Conservation (phyloP, 345 rosid genomes). For the Acer saccharum region DNA sequence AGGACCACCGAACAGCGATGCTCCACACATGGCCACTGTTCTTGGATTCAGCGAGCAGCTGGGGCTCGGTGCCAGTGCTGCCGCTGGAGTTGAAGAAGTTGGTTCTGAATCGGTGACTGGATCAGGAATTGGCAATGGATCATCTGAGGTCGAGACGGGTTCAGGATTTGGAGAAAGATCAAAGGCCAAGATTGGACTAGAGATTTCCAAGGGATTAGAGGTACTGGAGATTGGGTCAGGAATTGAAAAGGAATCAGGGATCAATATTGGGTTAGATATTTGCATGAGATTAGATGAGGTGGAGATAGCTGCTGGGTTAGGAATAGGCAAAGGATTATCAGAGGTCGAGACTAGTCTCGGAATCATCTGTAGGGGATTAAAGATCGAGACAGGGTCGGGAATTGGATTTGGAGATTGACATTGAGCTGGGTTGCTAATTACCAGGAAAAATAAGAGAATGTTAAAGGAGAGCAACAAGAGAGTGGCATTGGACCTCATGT, state of each 20-base stretch:
- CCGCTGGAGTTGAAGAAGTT: background rate
- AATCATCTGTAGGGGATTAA: background rate
- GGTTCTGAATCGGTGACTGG: background rate
- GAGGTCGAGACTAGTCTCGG: background rate
- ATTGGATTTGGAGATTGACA: background rate
- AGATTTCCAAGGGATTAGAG: too few species aligned
- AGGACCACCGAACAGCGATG: background rate
- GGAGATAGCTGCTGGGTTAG: too few species aligned
- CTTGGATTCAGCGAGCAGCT: conserved; percentile 3
- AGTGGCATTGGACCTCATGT: conserved; percentile 21
- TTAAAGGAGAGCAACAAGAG: conserved; percentile 16
- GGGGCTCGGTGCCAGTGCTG: background rate
- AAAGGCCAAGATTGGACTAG: too few species aligned
- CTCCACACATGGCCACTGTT: conserved; percentile 11
- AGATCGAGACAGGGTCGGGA: background rate
- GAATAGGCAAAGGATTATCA: too few species aligned
- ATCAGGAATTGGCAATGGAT: too few species aligned
- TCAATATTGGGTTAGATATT: too few species aligned
- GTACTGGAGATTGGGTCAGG: too few species aligned
- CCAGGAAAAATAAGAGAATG: conserved; percentile 17
- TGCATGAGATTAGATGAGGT: too few species aligned
- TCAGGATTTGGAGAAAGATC: too few species aligned
- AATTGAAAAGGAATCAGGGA: too few species aligned
- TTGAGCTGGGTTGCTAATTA: background rate
- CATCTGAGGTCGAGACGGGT: too few species aligned